These are phyloP conservation scores for Penicillium alfredii DNA, from an alignment of 495 filamentous ascomycete genomes.

Conservation along the genomic window DNA sequence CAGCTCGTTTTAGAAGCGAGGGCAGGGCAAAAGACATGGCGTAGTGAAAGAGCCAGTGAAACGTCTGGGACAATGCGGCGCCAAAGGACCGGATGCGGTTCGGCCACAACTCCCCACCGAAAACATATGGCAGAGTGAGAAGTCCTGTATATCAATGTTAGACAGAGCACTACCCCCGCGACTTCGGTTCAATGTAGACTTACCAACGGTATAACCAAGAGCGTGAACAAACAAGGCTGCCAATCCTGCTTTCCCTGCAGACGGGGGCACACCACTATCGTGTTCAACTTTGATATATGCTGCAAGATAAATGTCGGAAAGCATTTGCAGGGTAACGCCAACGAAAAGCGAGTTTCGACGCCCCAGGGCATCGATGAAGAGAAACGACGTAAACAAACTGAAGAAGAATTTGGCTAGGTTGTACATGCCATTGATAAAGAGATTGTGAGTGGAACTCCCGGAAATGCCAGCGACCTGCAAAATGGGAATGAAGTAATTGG, in stretches of 20 bases:
- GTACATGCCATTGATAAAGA: constrained; percentile 14
- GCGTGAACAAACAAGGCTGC: constrained; percentile 11
- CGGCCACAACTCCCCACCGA: constrained; percentile 19
- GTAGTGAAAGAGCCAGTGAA: constrained; percentile 19
- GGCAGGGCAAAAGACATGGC: constrained; percentile 9
- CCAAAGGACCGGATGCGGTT: constrained; percentile 18
- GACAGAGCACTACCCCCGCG: background rate
- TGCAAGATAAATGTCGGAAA: constrained; percentile 9
- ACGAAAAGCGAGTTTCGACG: constrained; percentile 10
- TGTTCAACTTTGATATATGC: constrained; percentile 11
- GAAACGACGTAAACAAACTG: constrained; percentile 10
- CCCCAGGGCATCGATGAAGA: constrained; percentile 13
- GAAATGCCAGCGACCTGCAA: constrained; percentile 6
- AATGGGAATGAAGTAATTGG: constrained; percentile 17
- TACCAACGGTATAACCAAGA: constrained; percentile 12
- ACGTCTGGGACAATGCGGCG: constrained; percentile 10
- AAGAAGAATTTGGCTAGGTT: constrained; percentile 12
- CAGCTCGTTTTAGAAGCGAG: constrained; percentile 4
- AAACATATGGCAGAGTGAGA: constrained; percentile 15
- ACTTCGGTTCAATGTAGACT: background rate
- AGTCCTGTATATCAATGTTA: constrained; percentile 2
- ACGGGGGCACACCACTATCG: constrained; percentile 1
- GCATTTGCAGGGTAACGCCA: constrained; percentile 11
- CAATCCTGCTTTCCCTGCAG: constrained; percentile 5
- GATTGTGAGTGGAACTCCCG: background rate